Base-by-base conservation (phyloP, 371 early-diverging fungal species). In the Rhizopus microsporus region DNA sequence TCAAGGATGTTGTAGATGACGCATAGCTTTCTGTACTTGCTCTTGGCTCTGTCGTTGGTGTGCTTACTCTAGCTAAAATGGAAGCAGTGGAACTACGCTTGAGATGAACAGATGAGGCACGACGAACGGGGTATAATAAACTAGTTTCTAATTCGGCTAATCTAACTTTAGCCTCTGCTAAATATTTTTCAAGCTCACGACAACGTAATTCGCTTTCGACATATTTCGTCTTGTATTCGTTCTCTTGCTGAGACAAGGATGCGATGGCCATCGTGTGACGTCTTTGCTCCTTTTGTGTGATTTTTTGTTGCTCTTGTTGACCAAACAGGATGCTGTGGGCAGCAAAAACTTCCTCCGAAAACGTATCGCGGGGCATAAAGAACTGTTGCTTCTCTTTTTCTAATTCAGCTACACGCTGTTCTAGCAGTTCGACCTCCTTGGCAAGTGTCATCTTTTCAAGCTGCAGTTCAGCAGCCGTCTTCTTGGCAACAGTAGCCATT, bases 301-400 rank as follows among this genome's bases (percentile, higher is more conserved):
- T 34, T 13, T 47, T 35, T 13, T 54, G 60, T 15, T 49, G 50
- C 15, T 49, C 15, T 50, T 54, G 38, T 15, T 44, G 47, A 12
- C 66, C 74, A 62, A 73, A 76, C 4, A 76, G 51, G 34, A 71
- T 60, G 15, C 52, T 49, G 42, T 76, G 77, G 13, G 78, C 73
- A 3, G 73, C 72, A 67, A 78, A 78, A 5, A 78, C 78, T 58
- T 78, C 78, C 53, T 78, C 78, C 2, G 78, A 54, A 50, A 78
- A 78, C 9, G 71, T 57, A 3, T 54, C 60, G 15, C 75, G 65
- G 10, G 78, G 75, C 63, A 74, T 68, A 54, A 75, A 63, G 49
- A 63, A 75, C 10, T 67, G 66, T 30, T 62, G 42, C 56, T 79
- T 79, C 51, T 79, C 80, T 31, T 69, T 52, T 45, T 79, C 73